Evolutionary conservation across 2,329 filamentous ascomycete genomes (phyloP), one percentile per base, ranked within the genome.

Genomic region (Aspergillus bombycis): DNA sequence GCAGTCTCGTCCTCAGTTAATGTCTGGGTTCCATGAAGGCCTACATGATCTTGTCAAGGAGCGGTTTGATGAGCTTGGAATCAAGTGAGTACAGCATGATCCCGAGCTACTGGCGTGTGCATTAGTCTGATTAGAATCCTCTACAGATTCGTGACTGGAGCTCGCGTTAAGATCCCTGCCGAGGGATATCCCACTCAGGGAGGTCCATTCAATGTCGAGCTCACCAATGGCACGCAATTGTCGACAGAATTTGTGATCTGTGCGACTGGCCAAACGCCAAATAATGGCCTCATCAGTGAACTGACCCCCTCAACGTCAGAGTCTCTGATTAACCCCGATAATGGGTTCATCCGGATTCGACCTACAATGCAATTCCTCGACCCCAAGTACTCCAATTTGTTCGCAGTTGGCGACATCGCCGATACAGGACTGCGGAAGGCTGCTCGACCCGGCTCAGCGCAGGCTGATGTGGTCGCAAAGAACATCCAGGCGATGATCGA

Each of bases 181-280:
- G 59, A 57, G 6, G 74, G 75, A 4, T 76, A 77, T 26, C 71
- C 72, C 0, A 69, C 62, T 36, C 65, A 72, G 32, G 70, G 71
- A 36, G 69, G 46, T 0, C 43, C 67, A 0, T 75, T 74, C 28
- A 58, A 69, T 6, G 72, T 77, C 4, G 62, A 76, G 8, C 68
- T 78, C 12, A 75, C 71, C 11, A 72, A 76, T 41, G 75, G 75
- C 23, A 68, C 68, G 2, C 67, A 66, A 16, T 62, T 75, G 28
- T 80, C 76, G 56, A 75, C 67, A 52, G 71, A 69, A 75, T 82
- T 76, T 70, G 81, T 73, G 52, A 82, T 84, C 30, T 69, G 79
- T 1, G 82, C 81, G 3, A 84, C 80, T 0, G 82, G 83, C 3
- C 82, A 84, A 70, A 79, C 69, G n/a, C 80, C 82, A 0, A 82